A percentile compares a stretch with the other conserved stretches of the same genome.
These are phyloP conservation scores for Phaeolepiota aurea DNA, from an alignment of 768 basidiomycete genomes.

Conservation along the genomic window DNA sequence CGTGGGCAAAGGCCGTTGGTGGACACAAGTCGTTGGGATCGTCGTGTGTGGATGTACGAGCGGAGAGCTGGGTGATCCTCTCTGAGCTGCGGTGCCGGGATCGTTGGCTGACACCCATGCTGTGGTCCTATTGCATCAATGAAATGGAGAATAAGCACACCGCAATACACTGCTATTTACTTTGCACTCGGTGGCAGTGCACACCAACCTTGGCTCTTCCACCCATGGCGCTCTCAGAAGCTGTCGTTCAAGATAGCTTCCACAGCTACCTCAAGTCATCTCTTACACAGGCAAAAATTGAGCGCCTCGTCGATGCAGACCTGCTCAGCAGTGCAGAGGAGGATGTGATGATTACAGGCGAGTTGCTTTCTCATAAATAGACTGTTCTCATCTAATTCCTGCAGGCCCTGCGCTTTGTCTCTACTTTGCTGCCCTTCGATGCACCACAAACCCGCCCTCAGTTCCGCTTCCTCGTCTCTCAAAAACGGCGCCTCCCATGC, in stretches of 20 bases:
- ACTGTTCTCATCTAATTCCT: neutral
- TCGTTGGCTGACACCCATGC: too few species aligned
- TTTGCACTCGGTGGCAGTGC: too few species aligned
- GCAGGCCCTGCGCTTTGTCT: slow-evolving; percentile 74
- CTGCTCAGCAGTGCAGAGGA: slow-evolving; percentile 70
- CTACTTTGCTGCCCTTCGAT: slow-evolving; percentile 77
- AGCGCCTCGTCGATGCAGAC: slow-evolving; percentile 64
- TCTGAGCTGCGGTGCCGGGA: too few species aligned
- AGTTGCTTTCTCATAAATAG: slow-evolving; percentile 1
- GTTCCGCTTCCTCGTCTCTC: slow-evolving; percentile 63
- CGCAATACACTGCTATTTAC: too few species aligned
- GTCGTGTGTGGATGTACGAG: too few species aligned
- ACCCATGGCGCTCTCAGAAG: slow-evolving; percentile 63
- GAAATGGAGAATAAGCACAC: too few species aligned
- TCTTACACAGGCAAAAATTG: slow-evolving; percentile 68
- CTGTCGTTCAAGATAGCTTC: slow-evolving; percentile 68
- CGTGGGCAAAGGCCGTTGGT: too few species aligned
- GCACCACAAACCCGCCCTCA: slow-evolving; percentile 67
- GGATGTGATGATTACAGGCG: slow-evolving; percentile 83
- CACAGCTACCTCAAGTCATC: slow-evolving; percentile 79
- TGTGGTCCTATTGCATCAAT: too few species aligned
- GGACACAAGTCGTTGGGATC: too few species aligned
- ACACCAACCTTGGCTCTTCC: too few species aligned
- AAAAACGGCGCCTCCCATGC: slow-evolving; percentile 38
- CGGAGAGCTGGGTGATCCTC: too few species aligned